Evolutionary conservation across 257 asterid genomes (phyloP).

Genomic region (Solanum chiquidenum): DNA sequence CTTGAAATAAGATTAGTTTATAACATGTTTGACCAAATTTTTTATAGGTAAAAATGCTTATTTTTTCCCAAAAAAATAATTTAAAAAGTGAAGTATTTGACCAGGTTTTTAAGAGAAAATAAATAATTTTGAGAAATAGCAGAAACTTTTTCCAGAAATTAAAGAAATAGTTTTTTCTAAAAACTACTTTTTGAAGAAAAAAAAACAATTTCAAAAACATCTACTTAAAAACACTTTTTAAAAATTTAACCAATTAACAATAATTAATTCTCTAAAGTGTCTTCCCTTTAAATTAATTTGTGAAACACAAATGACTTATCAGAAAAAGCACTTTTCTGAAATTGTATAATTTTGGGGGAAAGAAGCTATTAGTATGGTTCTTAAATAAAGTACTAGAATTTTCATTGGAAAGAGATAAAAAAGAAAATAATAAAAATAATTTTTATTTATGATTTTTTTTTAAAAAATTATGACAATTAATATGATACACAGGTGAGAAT

Average conservation of each 20-base stretch:
- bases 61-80: neutral
- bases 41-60: neutral
- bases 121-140: neutral
- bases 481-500: neutral
- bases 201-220: neutral
- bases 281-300: neutral
- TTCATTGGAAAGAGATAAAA: neutral
- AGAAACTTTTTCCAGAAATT: neutral
- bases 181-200: neutral
- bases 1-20: neutral
- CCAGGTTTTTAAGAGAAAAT: neutral
- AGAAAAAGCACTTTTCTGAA: neutral
- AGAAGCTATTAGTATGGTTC: neutral
- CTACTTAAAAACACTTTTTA: neutral
- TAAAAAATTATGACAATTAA: neutral
- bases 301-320: neutral
- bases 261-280: neutral
- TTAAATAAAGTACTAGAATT: no score
- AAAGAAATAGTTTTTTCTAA: neutral
- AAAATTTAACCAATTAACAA: neutral
- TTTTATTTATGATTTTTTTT: neutral
- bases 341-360: neutral
- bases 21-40: neutral
- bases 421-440: neutral
- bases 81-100: neutral